These are phyloP conservation scores for Eucalyptus polybractea DNA, from an alignment of 345 rosid species.

Conservation along the genomic window DNA sequence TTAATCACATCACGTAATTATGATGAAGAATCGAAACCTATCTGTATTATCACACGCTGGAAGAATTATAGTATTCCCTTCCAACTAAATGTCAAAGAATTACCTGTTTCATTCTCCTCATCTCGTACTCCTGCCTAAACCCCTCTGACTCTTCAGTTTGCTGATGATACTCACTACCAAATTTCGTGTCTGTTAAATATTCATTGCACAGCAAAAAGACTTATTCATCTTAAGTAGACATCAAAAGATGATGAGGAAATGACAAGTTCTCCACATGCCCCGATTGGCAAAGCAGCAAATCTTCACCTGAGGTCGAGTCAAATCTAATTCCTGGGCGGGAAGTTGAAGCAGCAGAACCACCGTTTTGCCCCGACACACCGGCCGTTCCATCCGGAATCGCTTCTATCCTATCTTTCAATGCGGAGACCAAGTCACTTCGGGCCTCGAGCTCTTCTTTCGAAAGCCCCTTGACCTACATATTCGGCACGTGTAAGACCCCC, in stretches of 20 bases:
- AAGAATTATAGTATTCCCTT: not conserved
- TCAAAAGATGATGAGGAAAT: not conserved
- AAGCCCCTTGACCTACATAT: slow-evolving; percentile 40
- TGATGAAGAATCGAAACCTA: not conserved
- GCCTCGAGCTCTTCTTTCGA: slow-evolving; percentile 44
- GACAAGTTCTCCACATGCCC: not conserved
- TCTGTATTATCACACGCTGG: not conserved
- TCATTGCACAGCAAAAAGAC: not conserved
- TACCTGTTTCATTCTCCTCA: slow-evolving; percentile 46
- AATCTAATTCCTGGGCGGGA: slow-evolving; percentile 33
- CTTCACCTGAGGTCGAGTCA: slow-evolving; percentile 27
- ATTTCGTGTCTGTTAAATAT: slow-evolving; percentile 15
- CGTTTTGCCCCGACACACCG: slow-evolving; percentile 20
- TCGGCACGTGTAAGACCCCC: not conserved
- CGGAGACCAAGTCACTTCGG: slow-evolving; percentile 45
- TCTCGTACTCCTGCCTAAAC: slow-evolving; percentile 54
- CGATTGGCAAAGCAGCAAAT: not conserved
- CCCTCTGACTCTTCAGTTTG: slow-evolving; percentile 33
- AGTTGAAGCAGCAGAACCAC: slow-evolving; percentile 25
- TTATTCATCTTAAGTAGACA: not conserved
- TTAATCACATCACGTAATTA: not conserved
- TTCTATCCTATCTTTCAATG: slow-evolving; percentile 51
- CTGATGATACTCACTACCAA: slow-evolving; percentile 42
- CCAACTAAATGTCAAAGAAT: not conserved
- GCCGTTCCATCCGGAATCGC: slow-evolving; percentile 47